Evolutionary conservation across 805 yeast species (phyloP).

Genomic region (Cyberlindnera maritima): DNA sequence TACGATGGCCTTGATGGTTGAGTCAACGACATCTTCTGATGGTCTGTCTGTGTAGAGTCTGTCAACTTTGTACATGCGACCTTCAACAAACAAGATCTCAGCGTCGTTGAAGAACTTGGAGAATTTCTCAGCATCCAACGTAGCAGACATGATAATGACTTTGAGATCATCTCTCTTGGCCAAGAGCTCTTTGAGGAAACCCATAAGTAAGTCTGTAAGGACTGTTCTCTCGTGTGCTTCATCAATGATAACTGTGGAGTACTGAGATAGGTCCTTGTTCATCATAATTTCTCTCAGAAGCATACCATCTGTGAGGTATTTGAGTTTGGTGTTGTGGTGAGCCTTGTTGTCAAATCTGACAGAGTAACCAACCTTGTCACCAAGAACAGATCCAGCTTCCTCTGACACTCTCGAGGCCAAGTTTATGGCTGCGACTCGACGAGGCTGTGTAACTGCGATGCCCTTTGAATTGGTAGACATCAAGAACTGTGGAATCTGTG

Average conservation of each 20-base stretch:
- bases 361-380: slow-evolving; percentile 85
- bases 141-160: slow-evolving; percentile 92
- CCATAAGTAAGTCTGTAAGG: slow-evolving; percentile 84
- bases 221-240: slow-evolving; percentile 98
- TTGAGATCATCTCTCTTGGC: slow-evolving; percentile 53
- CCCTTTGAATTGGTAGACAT: slow-evolving; percentile 48
- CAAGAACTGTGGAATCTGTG: slow-evolving; percentile 93
- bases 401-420: slow-evolving; percentile 90
- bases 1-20: slow-evolving; percentile 66
- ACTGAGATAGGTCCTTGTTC: slow-evolving; percentile 58
- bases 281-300: slow-evolving; percentile 85
- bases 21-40: slow-evolving; percentile 81
- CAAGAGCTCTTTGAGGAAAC: slow-evolving; percentile 74
- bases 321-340: slow-evolving; percentile 59
- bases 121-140: slow-evolving; percentile 87
- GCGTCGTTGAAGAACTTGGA: slow-evolving; percentile 74
- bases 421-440: slow-evolving; percentile 96
- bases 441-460: slow-evolving; percentile 94
- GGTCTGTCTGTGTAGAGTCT: slow-evolving; percentile 61
- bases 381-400: slow-evolving; percentile 75
- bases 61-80: slow-evolving; percentile 83
- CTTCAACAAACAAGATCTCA: slow-evolving; percentile 85
- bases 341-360: slow-evolving; percentile 84
- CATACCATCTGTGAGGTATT: slow-evolving; percentile 97
- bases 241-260: slow-evolving; percentile 79